A percentile compares a stretch with the other conserved stretches of the same genome.
These are phyloP conservation scores for Phanerochaete sordida DNA, from an alignment of 768 basidiomycete genomes.

Conservation along the genomic window DNA sequence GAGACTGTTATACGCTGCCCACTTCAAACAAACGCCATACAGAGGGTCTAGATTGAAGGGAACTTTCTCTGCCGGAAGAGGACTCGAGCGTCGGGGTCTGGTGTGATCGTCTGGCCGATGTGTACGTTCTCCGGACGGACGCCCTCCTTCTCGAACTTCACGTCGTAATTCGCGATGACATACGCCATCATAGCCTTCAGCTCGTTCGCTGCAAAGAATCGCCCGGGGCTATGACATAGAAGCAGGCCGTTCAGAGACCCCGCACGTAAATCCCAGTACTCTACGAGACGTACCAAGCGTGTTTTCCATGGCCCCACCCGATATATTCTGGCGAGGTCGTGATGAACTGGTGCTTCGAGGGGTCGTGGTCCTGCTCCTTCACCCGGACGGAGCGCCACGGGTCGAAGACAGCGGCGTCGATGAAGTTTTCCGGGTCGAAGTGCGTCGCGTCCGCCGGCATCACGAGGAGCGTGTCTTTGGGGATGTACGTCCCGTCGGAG, in stretches of 20 bases:
- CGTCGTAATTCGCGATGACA: background rate
- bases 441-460: constrained; percentile 18
- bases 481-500: constrained; percentile 30
- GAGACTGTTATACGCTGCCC: no score
- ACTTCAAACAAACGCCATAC: no score
- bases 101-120: no score
- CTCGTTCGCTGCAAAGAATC: constrained; percentile 1
- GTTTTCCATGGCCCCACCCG: constrained; percentile 1
- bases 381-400: constrained; percentile 37
- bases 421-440: constrained; percentile 20
- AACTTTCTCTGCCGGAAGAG: no score
- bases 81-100: no score
- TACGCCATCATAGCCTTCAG: constrained; percentile 3
- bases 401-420: constrained; percentile 30
- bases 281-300: constrained; percentile 2
- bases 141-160: constrained; percentile 1
- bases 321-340: background rate
- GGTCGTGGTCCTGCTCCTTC: background rate
- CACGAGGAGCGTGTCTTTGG: constrained; percentile 26
- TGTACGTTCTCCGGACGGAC: background rate
- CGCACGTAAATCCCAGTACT: background rate
- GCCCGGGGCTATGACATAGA: background rate
- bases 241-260: background rate
- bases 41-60: no score
- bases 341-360: no score